Percentiles rank a stretch among this genome's conserved stretches.
Conservation (phyloP, 2,329 filamentous ascomycete genomes). For the Mycosphaerella arachidis region DNA sequence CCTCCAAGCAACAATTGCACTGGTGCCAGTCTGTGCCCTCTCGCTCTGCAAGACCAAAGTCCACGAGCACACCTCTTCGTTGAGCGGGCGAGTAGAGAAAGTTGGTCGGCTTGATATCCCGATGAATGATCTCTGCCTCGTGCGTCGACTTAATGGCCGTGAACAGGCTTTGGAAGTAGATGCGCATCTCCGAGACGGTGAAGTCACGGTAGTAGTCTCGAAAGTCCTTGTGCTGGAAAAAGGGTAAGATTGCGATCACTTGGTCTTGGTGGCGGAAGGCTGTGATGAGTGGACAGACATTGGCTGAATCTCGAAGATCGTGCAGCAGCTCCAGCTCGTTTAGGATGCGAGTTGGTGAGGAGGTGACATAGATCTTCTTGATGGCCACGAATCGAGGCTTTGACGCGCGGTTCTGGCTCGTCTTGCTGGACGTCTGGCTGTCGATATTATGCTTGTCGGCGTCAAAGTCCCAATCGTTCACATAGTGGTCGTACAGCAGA, state of each 20-base stretch:
- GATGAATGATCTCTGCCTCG: slow-evolving; percentile 74
- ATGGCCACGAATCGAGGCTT: slow-evolving; percentile 82
- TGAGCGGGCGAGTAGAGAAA: slow-evolving; percentile 84
- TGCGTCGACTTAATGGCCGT: slow-evolving; percentile 81
- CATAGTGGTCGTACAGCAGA: slow-evolving; percentile 73
- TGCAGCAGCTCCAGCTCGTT: slow-evolving; percentile 94
- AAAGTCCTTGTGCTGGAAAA: slow-evolving; percentile 94
- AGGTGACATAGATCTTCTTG: slow-evolving; percentile 99
- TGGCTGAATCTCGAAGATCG: slow-evolving; percentile 74
- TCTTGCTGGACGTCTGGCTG: slow-evolving; percentile 15
- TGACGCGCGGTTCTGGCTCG: slow-evolving; percentile 5
- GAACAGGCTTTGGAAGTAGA: slow-evolving; percentile 87
- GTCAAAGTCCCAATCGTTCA: slow-evolving; percentile 80
- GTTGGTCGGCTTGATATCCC: slow-evolving; percentile 70
- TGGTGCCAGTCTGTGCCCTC: slow-evolving; percentile 67
- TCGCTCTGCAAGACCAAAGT: slow-evolving; percentile 90
- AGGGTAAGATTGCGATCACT: slow-evolving; percentile 89
- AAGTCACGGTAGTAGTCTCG: slow-evolving; percentile 90
- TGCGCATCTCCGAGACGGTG: slow-evolving; percentile 75
- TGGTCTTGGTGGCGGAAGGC: slow-evolving; percentile 94
- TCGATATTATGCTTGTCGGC: slow-evolving; percentile 38
- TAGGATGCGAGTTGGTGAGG: slow-evolving; percentile 84
- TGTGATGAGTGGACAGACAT: slow-evolving; percentile 92
- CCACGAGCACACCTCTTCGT: slow-evolving; percentile 85
- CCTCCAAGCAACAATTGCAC: slow-evolving; percentile 72